A percentile compares a stretch with the other conserved stretches of the same genome.
These are phyloP conservation scores for Suillus weaverae DNA, from an alignment of 768 basidiomycete species.

Conservation along the genomic window DNA sequence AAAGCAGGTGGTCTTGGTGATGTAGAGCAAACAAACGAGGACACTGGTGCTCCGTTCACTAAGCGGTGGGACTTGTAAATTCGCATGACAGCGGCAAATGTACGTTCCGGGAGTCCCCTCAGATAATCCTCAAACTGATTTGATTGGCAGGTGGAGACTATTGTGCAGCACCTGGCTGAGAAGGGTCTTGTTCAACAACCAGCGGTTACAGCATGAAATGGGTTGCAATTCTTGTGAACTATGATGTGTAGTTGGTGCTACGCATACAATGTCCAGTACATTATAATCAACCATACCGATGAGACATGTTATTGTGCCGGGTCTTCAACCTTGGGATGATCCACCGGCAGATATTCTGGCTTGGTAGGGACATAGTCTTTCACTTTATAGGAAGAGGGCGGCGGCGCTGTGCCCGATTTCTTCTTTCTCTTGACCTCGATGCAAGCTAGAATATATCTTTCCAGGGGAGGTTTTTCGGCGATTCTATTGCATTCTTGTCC, in stretches of 20 bases:
- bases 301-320: background rate
- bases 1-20: slow-evolving; percentile 94
- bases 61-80: slow-evolving; percentile 97
- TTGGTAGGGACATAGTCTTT: too few relatives aligned
- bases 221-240: slow-evolving; percentile 11
- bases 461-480: too few relatives aligned
- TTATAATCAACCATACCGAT: slow-evolving; percentile 20
- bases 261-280: slow-evolving; percentile 28
- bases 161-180: slow-evolving; percentile 79
- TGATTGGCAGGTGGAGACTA: slow-evolving; percentile 67
- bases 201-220: slow-evolving; percentile 23
- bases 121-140: slow-evolving; percentile 5
- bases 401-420: too few relatives aligned
- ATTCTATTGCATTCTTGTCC: too few relatives aligned
- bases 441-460: too few relatives aligned
- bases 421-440: too few relatives aligned
- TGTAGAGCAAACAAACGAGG: slow-evolving; percentile 79
- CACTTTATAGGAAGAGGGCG: too few relatives aligned
- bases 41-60: slow-evolving; percentile 86
- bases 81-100: slow-evolving; percentile 82
- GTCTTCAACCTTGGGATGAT: too few relatives aligned
- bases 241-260: slow-evolving; percentile 13
- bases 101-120: slow-evolving; percentile 35
- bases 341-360: too few relatives aligned
- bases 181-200: slow-evolving; percentile 58